Conservation (phyloP, 305 asterid species). For the Fraxinus angustifolia region DNA sequence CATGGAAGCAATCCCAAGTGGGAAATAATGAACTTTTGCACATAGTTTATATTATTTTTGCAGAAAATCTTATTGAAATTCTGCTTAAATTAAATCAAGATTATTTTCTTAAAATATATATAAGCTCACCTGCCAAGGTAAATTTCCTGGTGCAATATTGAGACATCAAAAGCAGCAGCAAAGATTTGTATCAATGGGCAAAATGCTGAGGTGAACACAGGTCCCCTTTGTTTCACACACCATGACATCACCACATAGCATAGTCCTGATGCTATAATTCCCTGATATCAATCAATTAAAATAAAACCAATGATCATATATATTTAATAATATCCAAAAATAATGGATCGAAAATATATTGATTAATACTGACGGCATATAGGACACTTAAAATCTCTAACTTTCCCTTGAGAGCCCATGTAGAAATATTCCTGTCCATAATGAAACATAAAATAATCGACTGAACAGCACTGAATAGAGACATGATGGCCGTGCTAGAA, state of each 20-base stretch:
- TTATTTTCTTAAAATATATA: neutral
- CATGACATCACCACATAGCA: slow-evolving; percentile 63
- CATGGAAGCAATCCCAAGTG: neutral
- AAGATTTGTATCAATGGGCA: slow-evolving; percentile 66
- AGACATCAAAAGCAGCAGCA: slow-evolving; percentile 62
- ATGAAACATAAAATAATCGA: slow-evolving; percentile 42
- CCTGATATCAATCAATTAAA: slow-evolving; percentile 34
- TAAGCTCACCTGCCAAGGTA: slow-evolving; percentile 60
- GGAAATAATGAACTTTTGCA: too few relatives aligned
- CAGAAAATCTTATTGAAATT: neutral
- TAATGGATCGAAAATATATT: neutral
- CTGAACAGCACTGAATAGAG: slow-evolving; percentile 58
- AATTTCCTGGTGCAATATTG: slow-evolving; percentile 53
- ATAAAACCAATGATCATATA: neutral
- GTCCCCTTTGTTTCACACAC: slow-evolving; percentile 68
- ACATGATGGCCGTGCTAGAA: slow-evolving; percentile 65
- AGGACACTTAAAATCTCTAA: slow-evolving; percentile 43
- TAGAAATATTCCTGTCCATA: slow-evolving; percentile 40
- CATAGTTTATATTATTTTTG: neutral
- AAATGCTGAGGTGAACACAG: slow-evolving; percentile 77
- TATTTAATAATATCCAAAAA: neutral
- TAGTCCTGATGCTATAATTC: slow-evolving; percentile 65
- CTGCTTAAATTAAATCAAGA: neutral
- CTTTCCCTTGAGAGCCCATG: slow-evolving; percentile 53
- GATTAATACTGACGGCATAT: slow-evolving; percentile 41